These are phyloP conservation scores for Cercophora newfieldiana DNA, from an alignment of 495 filamentous ascomycete genomes.

Conservation along the genomic window DNA sequence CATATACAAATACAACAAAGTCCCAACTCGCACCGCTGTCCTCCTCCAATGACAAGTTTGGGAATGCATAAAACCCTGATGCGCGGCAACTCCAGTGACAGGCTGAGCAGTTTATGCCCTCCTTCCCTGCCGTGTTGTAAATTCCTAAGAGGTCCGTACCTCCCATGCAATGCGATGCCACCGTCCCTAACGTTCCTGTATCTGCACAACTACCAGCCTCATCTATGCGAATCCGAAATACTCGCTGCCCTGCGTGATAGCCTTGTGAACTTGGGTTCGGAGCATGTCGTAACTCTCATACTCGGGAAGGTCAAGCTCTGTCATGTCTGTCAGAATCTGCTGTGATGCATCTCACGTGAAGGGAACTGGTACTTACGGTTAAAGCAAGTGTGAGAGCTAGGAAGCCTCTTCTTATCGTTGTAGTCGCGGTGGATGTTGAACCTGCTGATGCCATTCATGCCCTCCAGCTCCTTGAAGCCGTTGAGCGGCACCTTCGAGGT, in stretches of 20 bases:
- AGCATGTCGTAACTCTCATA: constrained; percentile 95
- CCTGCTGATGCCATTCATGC: constrained; percentile 96
- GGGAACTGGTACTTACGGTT: constrained; percentile 74
- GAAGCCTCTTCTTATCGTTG: constrained; percentile 94
- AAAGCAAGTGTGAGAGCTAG: constrained; percentile 97
- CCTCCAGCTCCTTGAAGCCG: constrained; percentile 97
- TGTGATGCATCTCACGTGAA: constrained; percentile 8
- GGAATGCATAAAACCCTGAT: constrained; percentile 11
- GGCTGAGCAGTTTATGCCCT: constrained; percentile 30
- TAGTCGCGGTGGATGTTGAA: constrained; percentile 99
- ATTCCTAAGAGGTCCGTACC: constrained; percentile 5
- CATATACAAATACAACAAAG: constrained; percentile 6
- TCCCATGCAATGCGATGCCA: constrained; percentile 17
- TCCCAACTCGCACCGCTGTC: background rate
- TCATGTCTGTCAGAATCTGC: constrained; percentile 33
- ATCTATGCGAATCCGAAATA: constrained; percentile 95
- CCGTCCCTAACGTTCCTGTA: background rate
- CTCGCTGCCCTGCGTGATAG: constrained; percentile 92
- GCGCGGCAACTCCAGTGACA: constrained; percentile 15
- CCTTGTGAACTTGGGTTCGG: constrained; percentile 82
- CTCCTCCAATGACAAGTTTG: constrained; percentile 1
- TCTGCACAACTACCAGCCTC: background rate
- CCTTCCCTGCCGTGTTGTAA: constrained; percentile 17
- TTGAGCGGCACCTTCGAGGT: constrained; percentile 99
- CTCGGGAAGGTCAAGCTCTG: constrained; percentile 97